A percentile compares a stretch with the other conserved stretches of the same genome.
phyloP scores from a whole-genome alignment of 768 basidiomycete genomes.

The Boletus vermiculosoides region DNA sequence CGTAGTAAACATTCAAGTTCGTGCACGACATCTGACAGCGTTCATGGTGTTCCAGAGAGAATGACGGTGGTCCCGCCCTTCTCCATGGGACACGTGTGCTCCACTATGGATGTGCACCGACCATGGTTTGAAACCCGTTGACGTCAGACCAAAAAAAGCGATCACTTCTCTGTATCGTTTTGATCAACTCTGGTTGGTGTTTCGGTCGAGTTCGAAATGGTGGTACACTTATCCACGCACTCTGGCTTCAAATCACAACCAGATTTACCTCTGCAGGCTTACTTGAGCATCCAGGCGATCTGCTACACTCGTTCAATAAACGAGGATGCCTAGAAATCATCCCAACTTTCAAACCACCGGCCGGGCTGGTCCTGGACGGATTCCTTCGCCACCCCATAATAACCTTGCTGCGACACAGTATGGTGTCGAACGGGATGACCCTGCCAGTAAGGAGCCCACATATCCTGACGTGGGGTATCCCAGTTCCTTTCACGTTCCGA shows the following conservation, averaged over 20 bases:
- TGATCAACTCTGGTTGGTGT: not conserved
- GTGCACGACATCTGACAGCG: not conserved
- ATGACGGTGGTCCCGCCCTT: constrained; percentile 4
- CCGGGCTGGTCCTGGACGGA: constrained; percentile 25
- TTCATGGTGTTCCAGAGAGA: constrained; percentile 1
- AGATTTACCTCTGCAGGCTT: not conserved
- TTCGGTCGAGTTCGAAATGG: constrained; percentile 21
- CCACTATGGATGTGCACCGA: not conserved
- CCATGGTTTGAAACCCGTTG: not conserved
- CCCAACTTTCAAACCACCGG: constrained; percentile 1
- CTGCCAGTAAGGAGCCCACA: not conserved
- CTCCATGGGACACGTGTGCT: not conserved
- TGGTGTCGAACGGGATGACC: not conserved
- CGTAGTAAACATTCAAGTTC: not conserved
- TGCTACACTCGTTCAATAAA: constrained; percentile 9
- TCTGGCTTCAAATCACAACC: not conserved
- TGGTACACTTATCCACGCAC: constrained; percentile 10
- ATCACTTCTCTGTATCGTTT: not conserved
- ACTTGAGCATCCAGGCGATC: constrained; percentile 19
- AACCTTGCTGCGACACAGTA: not conserved
- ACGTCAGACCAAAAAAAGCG: no score
- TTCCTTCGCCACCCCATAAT: not conserved
- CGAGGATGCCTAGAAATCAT: constrained; percentile 21
- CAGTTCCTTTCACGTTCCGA: constrained; percentile 9
- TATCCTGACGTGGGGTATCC: constrained; percentile 9